Evolutionary conservation across 495 filamentous ascomycete species (phyloP), one percentile per base, ranked within the genome.

Genomic region (Lineolata rhizophorae): DNA sequence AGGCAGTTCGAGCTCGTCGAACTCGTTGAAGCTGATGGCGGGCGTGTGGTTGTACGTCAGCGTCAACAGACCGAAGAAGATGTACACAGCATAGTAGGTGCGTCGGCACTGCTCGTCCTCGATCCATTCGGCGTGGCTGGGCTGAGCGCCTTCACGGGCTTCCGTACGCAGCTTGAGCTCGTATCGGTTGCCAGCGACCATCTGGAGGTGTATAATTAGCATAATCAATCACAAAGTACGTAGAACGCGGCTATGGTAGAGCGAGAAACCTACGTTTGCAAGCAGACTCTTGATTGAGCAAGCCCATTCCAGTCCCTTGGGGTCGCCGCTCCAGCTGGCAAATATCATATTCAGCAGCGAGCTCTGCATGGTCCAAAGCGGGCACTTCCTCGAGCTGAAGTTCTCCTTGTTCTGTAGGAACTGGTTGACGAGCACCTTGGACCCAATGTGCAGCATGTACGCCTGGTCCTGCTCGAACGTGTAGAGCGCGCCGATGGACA

Each of bases 21-120:
- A 90, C 53, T 95, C 90, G 52, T 93, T 90, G 59, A 93, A 93
- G 50, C 77, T 84, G 59, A 95, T 93, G 16, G 83, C 74, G 16
- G 90, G 90, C 2, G 85, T 93, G 53, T 95, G 87, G 53, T 97
- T 94, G 64, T 85, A 97, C 1, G 85, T 91, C 43, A 97, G 53
- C 5, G 87, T 97, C 38, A 97, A 58, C 48, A 95, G 66, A 35
- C 87, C 87, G 46, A 95, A 95, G 69, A 95, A 97, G 56, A 97
- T 84, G 55, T 95, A 95, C 34, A 95, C 85, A n/a, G 87, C 87
- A 43, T 83, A 97, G 58, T 95, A 97, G 2, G 87, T 95, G 28
- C 87, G 79, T 33, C 84, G 70, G 58, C 90, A 92, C 14, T 83
- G 82, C 48, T 97, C 87, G 47, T 97, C 87, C 47, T 87, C 81